phyloP scores from a whole-genome alignment of 306 rosid genomes.

The Quercus suber region DNA sequence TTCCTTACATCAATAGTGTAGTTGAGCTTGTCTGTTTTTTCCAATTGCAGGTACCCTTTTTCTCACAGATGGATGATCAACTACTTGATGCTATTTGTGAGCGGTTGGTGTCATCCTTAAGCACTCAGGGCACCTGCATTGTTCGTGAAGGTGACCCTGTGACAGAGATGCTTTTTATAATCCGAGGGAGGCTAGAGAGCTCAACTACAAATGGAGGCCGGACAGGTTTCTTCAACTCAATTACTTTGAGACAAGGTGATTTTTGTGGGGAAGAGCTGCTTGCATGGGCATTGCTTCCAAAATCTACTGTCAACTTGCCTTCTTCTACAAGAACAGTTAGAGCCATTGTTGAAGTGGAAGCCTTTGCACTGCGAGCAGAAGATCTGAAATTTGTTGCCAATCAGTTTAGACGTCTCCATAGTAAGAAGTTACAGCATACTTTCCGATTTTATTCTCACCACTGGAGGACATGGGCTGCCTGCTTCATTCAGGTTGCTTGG shows the following conservation, averaged over 20 bases:
- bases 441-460: constrained; percentile 91
- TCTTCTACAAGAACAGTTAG: constrained; percentile 90
- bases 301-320: constrained; percentile 74
- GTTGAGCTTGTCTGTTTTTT: constrained; percentile 7
- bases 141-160: constrained; percentile 95
- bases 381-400: constrained; percentile 94
- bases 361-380: constrained; percentile 85
- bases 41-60: constrained; percentile 78
- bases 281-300: constrained; percentile 95
- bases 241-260: constrained; percentile 74
- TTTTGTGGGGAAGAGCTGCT: constrained; percentile 95
- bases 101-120: constrained; percentile 70
- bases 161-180: constrained; percentile 85
- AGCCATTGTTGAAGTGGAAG: constrained; percentile 79
- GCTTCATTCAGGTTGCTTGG: constrained; percentile 91
- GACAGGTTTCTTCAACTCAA: constrained; percentile 85
- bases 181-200: constrained; percentile 88
- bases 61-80: constrained; percentile 86
- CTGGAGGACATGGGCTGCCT: constrained; percentile 97
- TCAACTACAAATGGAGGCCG: constrained; percentile 92
- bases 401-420: constrained; percentile 81
- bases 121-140: constrained; percentile 71
- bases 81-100: constrained; percentile 89
- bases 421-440: constrained; percentile 89
- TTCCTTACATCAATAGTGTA: not conserved